phyloP scores from a whole-genome alignment of 306 rosid species.

The Clitoria ternatea region DNA sequence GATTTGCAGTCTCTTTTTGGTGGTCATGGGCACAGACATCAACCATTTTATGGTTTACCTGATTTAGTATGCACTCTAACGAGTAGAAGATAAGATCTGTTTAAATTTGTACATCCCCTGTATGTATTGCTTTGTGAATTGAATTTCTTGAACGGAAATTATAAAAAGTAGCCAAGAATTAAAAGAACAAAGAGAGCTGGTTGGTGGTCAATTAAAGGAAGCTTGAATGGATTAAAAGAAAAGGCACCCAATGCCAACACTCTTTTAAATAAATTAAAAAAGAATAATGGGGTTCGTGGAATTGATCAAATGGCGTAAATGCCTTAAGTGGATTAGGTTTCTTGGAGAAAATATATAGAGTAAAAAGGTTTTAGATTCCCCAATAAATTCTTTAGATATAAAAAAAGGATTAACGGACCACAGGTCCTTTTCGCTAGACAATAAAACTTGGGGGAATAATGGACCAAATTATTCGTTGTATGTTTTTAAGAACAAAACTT shows the following conservation, averaged over 20 bases:
- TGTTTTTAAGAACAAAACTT: not conserved
- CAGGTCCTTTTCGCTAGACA: slow-evolving; percentile 8
- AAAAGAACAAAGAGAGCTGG: slow-evolving; percentile 2
- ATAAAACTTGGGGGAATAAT: not conserved
- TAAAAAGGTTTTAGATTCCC: slow-evolving; percentile 11
- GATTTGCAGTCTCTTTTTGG: not conserved
- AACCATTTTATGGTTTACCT: not conserved
- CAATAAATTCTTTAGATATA: not conserved
- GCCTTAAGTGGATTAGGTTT: slow-evolving; percentile 31
- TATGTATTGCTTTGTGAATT: not conserved
- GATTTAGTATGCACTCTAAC: not conserved
- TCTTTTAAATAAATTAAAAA: not conserved
- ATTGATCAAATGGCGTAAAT: slow-evolving; percentile 14
- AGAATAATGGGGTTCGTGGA: slow-evolving; percentile 11
- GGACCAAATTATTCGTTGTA: not conserved
- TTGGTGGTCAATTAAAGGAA: slow-evolving; percentile 29
- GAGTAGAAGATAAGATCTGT: slow-evolving; percentile 14
- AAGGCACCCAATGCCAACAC: slow-evolving; percentile 15
- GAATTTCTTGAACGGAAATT: slow-evolving; percentile 8
- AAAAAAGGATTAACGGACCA: slow-evolving; percentile 1
- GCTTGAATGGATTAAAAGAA: slow-evolving; percentile 16
- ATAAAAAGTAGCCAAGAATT: not conserved
- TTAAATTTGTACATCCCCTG: not conserved
- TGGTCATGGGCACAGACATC: not conserved
- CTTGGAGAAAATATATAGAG: not conserved